Evolutionary conservation across 2,329 filamentous ascomycete species (phyloP), one percentile per base, ranked within the genome.

Genomic region (Fusarium cicatricum): DNA sequence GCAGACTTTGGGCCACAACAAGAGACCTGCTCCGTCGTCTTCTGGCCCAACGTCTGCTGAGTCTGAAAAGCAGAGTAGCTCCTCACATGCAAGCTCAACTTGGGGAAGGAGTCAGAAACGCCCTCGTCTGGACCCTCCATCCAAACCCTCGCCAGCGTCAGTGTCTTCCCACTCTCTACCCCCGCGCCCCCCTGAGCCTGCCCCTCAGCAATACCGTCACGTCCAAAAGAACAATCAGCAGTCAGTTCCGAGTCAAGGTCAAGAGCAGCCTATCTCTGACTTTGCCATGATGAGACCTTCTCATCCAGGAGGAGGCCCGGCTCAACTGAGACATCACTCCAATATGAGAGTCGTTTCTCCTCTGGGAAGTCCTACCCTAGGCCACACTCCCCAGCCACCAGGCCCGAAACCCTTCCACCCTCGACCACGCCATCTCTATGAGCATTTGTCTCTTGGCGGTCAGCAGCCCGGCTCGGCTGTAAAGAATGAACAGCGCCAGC

Each of bases 31-130:
- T 6, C 16, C 36, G 14, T 36, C 21, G 6, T 59, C 49, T 12
- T 42, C 49, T 11, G 56, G 34, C 3, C 55, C 55, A 15, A 39
- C 55, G 5, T 55, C 57, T 4, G 37, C 45, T 10, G 42, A 40
- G 12, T 14, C 21, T 11, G 37, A 16, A 6, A 40, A 31, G 2
- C 11, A 39, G 1, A 16, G 16, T 11, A 46, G 19, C 23, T 55
- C 55, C 23, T 28, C 50, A 17, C 15, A 11, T 3, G 16, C 21
- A 4, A 16, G 11, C 12, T 15, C 19, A 16, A 10, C 15, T 1
- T 29, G 36, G 3, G 28, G 12, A 6, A 32, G 21, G 9, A 19
- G 16, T 16, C 16, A 16, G 26, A 61, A 61, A 23, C 57, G 58
- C 16, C 39, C 39, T 29, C 52, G 57, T 37, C 9, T 53, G 3